Base-by-base conservation (phyloP, 805 yeast species). In the Limtongozyma cylindracea region DNA sequence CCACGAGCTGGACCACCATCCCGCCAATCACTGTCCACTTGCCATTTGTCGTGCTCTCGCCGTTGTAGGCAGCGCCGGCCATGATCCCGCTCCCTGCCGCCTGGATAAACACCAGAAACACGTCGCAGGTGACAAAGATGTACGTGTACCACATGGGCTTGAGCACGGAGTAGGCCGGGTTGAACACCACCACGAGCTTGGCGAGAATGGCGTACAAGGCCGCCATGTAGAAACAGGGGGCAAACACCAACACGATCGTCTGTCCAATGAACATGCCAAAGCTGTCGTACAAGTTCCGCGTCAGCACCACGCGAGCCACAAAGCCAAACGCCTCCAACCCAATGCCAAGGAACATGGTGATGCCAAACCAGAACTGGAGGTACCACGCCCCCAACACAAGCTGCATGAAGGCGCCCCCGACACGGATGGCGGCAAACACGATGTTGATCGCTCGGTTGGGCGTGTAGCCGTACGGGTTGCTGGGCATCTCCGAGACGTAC, bases 201-300 rank as follows among this genome's bases (percentile, higher is more conserved):
- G 27, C 32, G 19, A 29, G 21, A 10, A 29, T 12, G 14, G 21
- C 27, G 25, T 27, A 29, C 10, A 27, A 22, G 8, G 29, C 30
- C n/a, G 27, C 32, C 30, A 27, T 29, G 14, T 25, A 15, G 19
- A 27, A 27, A 4, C 76, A 77, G 0, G 93, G 93, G 3, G 30
- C 24, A 10, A 29, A 27, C 8, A 29, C 27, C 19, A 29, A 20
- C 0, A 76, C 84, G 21, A 78, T 42, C 0, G 84, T 74, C 25
- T 76, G 45, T 32, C 68, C 53, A 24, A 67, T 57, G 29, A 70
- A 57, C 39, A 78, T 91, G 32, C 68, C 43, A 19, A 71, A n/a
- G n/a, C n/a, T 29, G 17, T 43, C 34, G 21, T 14, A 13, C n/a
- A 14, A 17, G 23, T 25, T 18, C 9, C 19, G 14, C 17, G 24